A percentile compares a stretch with the other conserved stretches of the same genome.
Conservation (phyloP, 257 asterid species). For the Solanum neorickii region DNA sequence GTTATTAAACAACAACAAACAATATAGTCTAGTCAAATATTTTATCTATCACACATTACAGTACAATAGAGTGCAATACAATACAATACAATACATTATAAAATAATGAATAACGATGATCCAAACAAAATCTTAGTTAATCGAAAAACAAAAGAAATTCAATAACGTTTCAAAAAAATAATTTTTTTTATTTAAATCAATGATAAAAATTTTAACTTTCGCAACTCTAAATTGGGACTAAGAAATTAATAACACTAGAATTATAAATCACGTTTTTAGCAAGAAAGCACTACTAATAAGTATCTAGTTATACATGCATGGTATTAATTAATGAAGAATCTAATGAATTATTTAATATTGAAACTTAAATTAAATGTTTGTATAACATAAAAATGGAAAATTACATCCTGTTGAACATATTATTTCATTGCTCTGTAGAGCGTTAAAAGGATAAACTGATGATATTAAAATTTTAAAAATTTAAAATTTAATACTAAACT, state of each 20-base stretch:
- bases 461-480: not conserved
- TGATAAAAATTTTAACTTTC: not conserved
- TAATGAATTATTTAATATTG: not conserved
- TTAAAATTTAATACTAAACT: not conserved
- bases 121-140: not conserved
- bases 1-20: too few relatives aligned
- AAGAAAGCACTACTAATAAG: not conserved
- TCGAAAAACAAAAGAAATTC: not conserved
- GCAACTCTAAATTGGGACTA: not conserved
- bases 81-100: too few relatives aligned
- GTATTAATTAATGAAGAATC: not conserved
- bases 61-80: too few relatives aligned
- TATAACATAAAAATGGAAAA: not conserved
- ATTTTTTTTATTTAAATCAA: not conserved
- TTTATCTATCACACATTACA: too few relatives aligned
- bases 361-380: not conserved
- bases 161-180: too few relatives aligned
- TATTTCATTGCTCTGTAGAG: not conserved
- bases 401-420: not conserved
- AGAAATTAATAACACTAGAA: not conserved
- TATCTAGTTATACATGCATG: too few relatives aligned
- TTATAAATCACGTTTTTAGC: not conserved
- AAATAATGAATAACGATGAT: too few relatives aligned
- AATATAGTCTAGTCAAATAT: too few relatives aligned
- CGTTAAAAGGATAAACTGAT: not conserved